Evolutionary conservation across 2,329 filamentous ascomycete species (phyloP), one percentile per base, ranked within the genome.

Genomic region (Botrytis squamosa): DNA sequence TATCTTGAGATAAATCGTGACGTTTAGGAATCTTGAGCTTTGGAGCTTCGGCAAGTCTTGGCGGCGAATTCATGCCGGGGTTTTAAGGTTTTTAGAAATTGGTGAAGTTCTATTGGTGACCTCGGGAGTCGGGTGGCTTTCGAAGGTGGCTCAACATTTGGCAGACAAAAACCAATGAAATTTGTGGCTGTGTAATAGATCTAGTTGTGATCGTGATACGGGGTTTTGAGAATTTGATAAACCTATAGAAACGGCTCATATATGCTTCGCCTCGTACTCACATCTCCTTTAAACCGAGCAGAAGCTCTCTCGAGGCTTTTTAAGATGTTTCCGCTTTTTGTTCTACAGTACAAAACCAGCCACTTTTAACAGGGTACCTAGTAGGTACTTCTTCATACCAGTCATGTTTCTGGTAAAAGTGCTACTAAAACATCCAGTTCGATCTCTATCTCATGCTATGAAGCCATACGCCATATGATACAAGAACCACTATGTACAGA

Each of bases 1-100:
- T 72, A 67, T 72, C 49, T 49, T 59, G 38, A 57, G 40, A 68
- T 52, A 40, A 29, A 64, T 64, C 25, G 70, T 72, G 70, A 72
- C 70, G 70, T 72, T 72, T n/a, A 46, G 22, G 40, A 57, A 65
- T 65, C 63, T 57, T 57, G 49, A 69, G 36, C 66, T 72, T 67
- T 72, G 70, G 62, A 72, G 70, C 70, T 67, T 67, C 60, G 70
- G 60, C 38, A 42, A 33, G n/a, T 66, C 60, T 71, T 66, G 38
- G 70, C 60, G 46, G n/a, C 55, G 59, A 38, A 57, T 72, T 57
- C 36, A 29, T 72, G 70, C 60, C 60, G 22, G 33, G 46, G 46
- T 38, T 66, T 66, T 44, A 65, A 72, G 70, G 70, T 44, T 66
- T 68, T 72, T 57, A 44, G 60, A 66, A 66, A 72, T 72, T 55